phyloP scores from a whole-genome alignment of 2,329 filamentous ascomycete genomes.

The Geoglossum cookeanum region DNA sequence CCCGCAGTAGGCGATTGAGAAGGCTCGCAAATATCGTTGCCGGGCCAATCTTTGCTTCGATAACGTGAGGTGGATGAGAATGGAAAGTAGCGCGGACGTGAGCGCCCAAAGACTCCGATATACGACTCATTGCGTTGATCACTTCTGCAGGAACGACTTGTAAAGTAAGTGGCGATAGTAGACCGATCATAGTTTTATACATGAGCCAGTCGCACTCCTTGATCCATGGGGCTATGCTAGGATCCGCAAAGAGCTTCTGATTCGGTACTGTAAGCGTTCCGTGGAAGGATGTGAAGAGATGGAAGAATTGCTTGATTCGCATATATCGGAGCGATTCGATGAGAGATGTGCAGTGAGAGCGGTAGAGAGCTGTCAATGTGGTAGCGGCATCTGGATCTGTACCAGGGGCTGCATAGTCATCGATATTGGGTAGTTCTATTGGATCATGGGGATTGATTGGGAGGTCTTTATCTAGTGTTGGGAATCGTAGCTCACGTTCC shows the following conservation, averaged over 20 bases:
- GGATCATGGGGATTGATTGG: constrained; percentile 44
- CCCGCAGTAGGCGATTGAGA: constrained; percentile 68
- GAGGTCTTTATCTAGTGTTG: constrained; percentile 26
- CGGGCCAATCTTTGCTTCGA: constrained; percentile 71
- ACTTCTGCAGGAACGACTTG: constrained; percentile 83
- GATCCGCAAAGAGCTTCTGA: constrained; percentile 73
- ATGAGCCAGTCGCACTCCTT: constrained; percentile 88
- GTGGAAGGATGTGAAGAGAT: constrained; percentile 85
- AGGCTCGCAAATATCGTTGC: constrained; percentile 77
- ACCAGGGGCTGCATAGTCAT: constrained; percentile 56
- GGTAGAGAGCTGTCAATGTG: constrained; percentile 71
- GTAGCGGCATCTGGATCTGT: constrained; percentile 78
- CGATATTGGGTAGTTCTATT: constrained; percentile 69
- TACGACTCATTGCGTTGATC: constrained; percentile 68
- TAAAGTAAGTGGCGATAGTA: constrained; percentile 70
- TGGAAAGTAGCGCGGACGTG: constrained; percentile 78
- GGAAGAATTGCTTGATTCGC: constrained; percentile 92
- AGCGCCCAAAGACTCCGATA: constrained; percentile 59
- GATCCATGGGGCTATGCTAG: constrained; percentile 75
- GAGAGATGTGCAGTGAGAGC: constrained; percentile 85
- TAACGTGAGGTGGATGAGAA: constrained; percentile 65
- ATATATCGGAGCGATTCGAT: constrained; percentile 92
- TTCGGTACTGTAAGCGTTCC: constrained; percentile 93
- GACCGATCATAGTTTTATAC: constrained; percentile 93
- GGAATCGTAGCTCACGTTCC: constrained; percentile 39